phyloP scores from a whole-genome alignment of 768 basidiomycete species.

The Lactifluus pinguis region DNA sequence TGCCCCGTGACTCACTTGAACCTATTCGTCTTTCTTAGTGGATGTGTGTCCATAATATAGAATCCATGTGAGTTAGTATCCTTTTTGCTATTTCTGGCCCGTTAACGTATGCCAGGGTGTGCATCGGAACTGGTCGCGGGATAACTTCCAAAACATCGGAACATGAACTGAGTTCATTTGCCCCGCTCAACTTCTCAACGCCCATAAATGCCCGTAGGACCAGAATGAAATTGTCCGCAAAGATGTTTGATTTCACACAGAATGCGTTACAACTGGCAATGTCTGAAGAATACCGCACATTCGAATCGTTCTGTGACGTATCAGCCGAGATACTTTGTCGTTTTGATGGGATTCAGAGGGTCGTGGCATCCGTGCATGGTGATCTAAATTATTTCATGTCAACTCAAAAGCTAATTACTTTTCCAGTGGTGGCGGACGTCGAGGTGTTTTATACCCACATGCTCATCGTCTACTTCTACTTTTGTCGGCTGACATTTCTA shows the following conservation, averaged over 20 bases:
- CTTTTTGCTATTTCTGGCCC: not conserved
- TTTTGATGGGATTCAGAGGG: conserved; percentile 15
- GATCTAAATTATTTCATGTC: not conserved
- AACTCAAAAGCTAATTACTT: conserved; percentile 20
- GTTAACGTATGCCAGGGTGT: conserved; percentile 3
- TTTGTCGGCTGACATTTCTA: conserved; percentile 32
- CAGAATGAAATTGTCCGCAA: conserved; percentile 9
- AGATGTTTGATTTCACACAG: conserved; percentile 15
- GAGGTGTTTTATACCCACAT: conserved; percentile 37
- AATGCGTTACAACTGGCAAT: conserved; percentile 9
- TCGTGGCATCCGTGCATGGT: conserved; percentile 14
- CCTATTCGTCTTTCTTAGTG: not conserved
- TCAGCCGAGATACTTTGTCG: conserved; percentile 13
- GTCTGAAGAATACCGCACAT: conserved; percentile 4
- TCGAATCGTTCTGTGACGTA: conserved; percentile 13
- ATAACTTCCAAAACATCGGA: conserved; percentile 4
- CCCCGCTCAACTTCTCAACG: conserved; percentile 10
- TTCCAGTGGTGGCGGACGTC: conserved; percentile 33
- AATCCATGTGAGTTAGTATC: conserved; percentile 11
- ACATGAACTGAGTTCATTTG: not conserved
- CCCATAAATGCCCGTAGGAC: conserved; percentile 10
- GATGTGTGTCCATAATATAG: conserved; percentile 17
- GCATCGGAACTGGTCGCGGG: conserved; percentile 19
- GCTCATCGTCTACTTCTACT: conserved; percentile 33
- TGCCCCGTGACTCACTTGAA: not conserved